Conservation (phyloP, 192 early-diverging fungal genomes). For the Nowakowskiella sp. region DNA sequence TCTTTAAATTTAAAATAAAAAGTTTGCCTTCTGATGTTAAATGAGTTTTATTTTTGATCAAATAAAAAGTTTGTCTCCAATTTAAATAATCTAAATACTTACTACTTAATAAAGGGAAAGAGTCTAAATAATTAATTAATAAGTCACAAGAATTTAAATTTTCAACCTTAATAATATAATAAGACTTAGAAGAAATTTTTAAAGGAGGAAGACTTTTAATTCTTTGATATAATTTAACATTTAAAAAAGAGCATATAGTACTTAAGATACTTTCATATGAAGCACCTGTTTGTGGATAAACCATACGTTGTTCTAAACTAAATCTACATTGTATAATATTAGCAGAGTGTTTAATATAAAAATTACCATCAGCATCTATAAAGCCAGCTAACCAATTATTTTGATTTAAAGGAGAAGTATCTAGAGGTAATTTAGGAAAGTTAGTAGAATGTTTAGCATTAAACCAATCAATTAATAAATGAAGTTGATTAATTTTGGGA, state of each 20-base stretch:
- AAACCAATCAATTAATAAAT: conserved; percentile 32
- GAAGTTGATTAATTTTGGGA: conserved; percentile 39
- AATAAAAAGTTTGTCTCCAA: conserved; percentile 23
- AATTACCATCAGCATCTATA: conserved; percentile 24
- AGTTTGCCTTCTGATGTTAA: conserved; percentile 1
- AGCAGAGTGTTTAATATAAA: conserved; percentile 29
- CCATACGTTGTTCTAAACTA: conserved; percentile 35
- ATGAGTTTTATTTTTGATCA: conserved; percentile 6
- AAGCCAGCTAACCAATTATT: conserved; percentile 12
- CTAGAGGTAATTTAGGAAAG: conserved; percentile 14
- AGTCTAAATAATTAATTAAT: conserved; percentile 24
- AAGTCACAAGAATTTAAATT: conserved; percentile 20
- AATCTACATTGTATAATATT: conserved; percentile 26
- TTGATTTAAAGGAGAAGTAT: neutral
- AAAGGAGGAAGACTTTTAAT: too few species aligned
- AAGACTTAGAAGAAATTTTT: conserved; percentile 10
- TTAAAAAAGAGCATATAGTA: conserved; percentile 18
- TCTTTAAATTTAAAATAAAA: conserved; percentile 5
- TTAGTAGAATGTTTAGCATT: conserved; percentile 34
- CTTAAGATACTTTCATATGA: conserved; percentile 27
- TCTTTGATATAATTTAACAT: conserved; percentile 23
- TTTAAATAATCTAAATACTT: conserved; percentile 37
- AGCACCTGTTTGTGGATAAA: conserved; percentile 26
- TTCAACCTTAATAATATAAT: conserved; percentile 25
- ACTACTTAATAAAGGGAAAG: conserved; percentile 27